phyloP scores from a whole-genome alignment of 257 asterid species.

The Penstemon davidsonii region DNA sequence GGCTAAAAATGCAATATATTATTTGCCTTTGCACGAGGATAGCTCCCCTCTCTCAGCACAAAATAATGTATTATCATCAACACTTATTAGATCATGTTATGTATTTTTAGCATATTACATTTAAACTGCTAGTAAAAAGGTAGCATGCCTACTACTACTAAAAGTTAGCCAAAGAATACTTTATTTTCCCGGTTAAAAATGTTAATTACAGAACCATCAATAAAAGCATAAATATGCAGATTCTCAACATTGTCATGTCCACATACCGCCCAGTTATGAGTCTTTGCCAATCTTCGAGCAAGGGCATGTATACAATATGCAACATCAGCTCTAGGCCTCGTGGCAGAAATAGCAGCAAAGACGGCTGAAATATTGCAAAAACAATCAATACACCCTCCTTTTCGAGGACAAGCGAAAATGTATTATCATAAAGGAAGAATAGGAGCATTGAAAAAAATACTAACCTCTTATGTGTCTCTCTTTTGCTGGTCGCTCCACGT shows the following conservation, averaged over 20 bases:
- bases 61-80: neutral
- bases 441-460: conserved; percentile 11
- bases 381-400: conserved; percentile 29
- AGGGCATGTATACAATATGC: conserved; percentile 96
- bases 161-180: neutral
- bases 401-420: neutral
- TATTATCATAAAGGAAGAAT: conserved; percentile 13
- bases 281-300: conserved; percentile 84
- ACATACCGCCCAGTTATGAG: conserved; percentile 98
- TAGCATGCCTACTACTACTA: conserved; percentile 6
- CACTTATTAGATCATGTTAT: conserved; percentile 3
- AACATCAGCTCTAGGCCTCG: conserved; percentile 98
- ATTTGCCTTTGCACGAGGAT: neutral
- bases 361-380: conserved; percentile 57
- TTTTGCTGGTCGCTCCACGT: conserved; percentile 91
- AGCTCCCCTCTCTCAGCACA: neutral
- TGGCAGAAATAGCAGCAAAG: conserved; percentile 85
- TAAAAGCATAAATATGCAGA: conserved; percentile 7
- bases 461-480: conserved; percentile 90
- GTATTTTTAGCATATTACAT: neutral
- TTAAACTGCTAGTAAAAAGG: neutral
- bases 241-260: conserved; percentile 5
- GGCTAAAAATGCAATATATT: no score
- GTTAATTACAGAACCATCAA: neutral
- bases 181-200: neutral